Conservation (phyloP, 2,329 filamentous ascomycete species). For the Penicillium sp. region DNA sequence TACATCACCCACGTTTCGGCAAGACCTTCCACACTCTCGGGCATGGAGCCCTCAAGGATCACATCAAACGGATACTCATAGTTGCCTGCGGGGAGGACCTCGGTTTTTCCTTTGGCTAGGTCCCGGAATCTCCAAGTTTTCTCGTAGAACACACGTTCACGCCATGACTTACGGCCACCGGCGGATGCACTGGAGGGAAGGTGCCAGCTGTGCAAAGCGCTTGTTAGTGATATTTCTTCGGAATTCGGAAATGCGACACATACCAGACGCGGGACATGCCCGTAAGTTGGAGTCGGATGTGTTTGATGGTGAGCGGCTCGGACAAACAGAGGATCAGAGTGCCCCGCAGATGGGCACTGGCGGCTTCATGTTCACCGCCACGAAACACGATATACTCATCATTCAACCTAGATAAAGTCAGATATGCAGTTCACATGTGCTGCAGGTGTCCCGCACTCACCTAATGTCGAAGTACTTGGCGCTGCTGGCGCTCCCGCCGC, state of each 20-base stretch:
- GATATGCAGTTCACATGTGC: slow-evolving; percentile 9
- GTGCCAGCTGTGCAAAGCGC: slow-evolving; percentile 30
- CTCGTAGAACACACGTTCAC: slow-evolving; percentile 58
- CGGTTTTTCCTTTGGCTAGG: slow-evolving; percentile 48
- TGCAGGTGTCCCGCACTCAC: slow-evolving; percentile 29
- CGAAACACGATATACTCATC: slow-evolving; percentile 78
- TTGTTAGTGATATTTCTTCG: background rate
- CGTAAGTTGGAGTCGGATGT: slow-evolving; percentile 69
- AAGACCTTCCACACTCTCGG: slow-evolving; percentile 90
- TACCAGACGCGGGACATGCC: slow-evolving; percentile 70
- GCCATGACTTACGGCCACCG: slow-evolving; percentile 41
- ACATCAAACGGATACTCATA: slow-evolving; percentile 82
- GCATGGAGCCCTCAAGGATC: slow-evolving; percentile 64
- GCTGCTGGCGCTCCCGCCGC: slow-evolving; percentile 43
- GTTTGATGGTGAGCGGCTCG: slow-evolving; percentile 67
- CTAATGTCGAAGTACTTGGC: slow-evolving; percentile 53
- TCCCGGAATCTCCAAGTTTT: slow-evolving; percentile 72
- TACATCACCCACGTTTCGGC: slow-evolving; percentile 85
- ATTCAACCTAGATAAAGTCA: slow-evolving; percentile 59
- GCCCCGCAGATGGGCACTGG: slow-evolving; percentile 72
- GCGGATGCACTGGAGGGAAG: slow-evolving; percentile 38
- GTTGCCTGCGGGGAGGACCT: slow-evolving; percentile 68
- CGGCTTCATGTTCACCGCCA: slow-evolving; percentile 71
- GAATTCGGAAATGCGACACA: slow-evolving; percentile 34
- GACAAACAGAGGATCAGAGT: slow-evolving; percentile 72